Evolutionary conservation across 352 stramenopile genomes (phyloP).

Genomic region (Stramenopiles sp.): DNA sequence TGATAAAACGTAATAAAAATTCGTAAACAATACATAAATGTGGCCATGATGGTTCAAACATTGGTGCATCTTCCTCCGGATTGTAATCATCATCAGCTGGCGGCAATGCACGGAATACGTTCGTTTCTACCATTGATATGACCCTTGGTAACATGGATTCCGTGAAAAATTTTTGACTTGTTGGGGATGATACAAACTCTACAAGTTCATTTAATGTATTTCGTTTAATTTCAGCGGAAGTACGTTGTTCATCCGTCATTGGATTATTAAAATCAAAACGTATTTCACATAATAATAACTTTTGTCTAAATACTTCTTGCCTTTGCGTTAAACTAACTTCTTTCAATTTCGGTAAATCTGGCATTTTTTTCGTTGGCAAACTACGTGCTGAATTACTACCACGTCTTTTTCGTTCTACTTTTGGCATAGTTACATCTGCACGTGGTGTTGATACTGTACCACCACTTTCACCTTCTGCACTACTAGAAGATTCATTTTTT

Average conservation of each 20-base stretch:
- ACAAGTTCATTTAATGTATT: conserved; percentile 96
- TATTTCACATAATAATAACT: conserved; percentile 80
- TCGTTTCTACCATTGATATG: conserved; percentile 40
- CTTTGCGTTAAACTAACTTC: not conserved
- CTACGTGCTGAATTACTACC: conserved; percentile 2
- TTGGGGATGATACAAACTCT: conserved; percentile 93
- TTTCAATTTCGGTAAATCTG: not conserved
- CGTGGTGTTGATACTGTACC: not conserved
- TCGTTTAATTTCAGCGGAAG: conserved; percentile 81
- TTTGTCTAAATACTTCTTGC: conserved; percentile 80
- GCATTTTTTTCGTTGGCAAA: not conserved
- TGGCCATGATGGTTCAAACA: conserved; percentile 86
- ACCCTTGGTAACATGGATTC: conserved; percentile 87
- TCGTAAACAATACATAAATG: conserved; percentile 97
- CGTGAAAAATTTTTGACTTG: conserved; percentile 86
- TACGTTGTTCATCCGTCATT: conserved; percentile 70
- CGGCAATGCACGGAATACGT: conserved; percentile 78
- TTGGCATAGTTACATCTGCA: not conserved
- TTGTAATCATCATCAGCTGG: conserved; percentile 81
- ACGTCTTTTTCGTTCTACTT: not conserved
- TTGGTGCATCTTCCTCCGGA: conserved; percentile 90
- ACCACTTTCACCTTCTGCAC: not conserved
- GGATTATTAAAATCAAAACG: conserved; percentile 92
- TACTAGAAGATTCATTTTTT: not conserved
- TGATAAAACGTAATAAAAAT: conserved; percentile 95